Conservation (phyloP, 208 protist species). For the Trypanosoma boissoni region DNA sequence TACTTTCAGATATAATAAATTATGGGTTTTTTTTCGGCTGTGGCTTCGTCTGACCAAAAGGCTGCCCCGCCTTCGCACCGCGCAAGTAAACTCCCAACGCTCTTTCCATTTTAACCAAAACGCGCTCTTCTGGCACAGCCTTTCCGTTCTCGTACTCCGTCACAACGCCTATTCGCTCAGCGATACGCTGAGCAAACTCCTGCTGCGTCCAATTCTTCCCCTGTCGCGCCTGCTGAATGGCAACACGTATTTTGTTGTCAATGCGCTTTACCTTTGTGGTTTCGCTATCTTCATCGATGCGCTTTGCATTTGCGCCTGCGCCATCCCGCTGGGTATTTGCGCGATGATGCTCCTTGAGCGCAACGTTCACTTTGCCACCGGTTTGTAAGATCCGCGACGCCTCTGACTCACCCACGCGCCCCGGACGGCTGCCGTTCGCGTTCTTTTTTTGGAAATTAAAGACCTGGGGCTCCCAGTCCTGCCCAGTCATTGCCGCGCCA, state of each 20-base stretch:
- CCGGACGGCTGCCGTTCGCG: constrained; percentile 27
- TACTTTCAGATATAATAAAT: too few relatives aligned
- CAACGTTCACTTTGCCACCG: constrained; percentile 61
- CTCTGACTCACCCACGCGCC: constrained; percentile 58
- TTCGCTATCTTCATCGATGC: constrained; percentile 85
- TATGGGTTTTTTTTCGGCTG: constrained; percentile 40
- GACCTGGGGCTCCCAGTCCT: constrained; percentile 89
- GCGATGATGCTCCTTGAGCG: constrained; percentile 66
- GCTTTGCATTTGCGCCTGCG: constrained; percentile 81
- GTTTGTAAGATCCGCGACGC: constrained; percentile 72
- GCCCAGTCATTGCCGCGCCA: constrained; percentile 47
- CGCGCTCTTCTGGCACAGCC: constrained; percentile 89
- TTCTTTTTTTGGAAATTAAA: constrained; percentile 69
- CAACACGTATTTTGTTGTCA: constrained; percentile 68
- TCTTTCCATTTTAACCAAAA: constrained; percentile 93
- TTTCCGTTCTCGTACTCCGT: constrained; percentile 93
- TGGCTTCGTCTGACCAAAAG: constrained; percentile 59
- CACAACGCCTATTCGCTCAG: constrained; percentile 81
- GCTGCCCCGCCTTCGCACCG: constrained; percentile 85
- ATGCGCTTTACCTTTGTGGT: constrained; percentile 85
- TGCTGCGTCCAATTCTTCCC: constrained; percentile 86
- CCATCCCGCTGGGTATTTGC: constrained; percentile 59
- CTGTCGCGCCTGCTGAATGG: constrained; percentile 81
- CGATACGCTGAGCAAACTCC: constrained; percentile 81
- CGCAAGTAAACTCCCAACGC: constrained; percentile 90